A percentile compares a stretch with the other conserved stretches of the same genome.
Evolutionary conservation across 352 stramenopile species (phyloP).

Genomic region (Aphanomyces stellatus): DNA sequence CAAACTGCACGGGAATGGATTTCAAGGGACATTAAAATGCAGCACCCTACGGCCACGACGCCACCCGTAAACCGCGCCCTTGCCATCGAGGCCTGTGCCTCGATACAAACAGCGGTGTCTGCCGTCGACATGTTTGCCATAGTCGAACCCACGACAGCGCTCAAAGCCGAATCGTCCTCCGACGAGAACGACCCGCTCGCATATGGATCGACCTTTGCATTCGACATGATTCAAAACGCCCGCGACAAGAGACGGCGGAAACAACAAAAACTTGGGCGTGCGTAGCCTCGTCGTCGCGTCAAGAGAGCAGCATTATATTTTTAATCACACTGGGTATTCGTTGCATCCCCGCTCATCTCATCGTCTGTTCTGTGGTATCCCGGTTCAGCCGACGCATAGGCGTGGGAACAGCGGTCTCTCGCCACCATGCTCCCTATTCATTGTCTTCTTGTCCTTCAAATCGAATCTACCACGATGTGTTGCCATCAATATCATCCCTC

Average conservation of each 20-base stretch:
- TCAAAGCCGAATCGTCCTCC: background rate
- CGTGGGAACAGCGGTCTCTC: background rate
- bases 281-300: background rate
- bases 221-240: slow-evolving; percentile 13
- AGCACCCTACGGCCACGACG: too few relatives aligned
- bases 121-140: background rate
- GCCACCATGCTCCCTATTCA: background rate
- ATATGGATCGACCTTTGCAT: slow-evolving; percentile 2
- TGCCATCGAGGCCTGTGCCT: background rate
- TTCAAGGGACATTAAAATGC: too few relatives aligned
- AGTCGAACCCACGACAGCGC: background rate
- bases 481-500: background rate
- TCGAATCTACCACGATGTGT: background rate
- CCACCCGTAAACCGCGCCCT: background rate
- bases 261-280: background rate
- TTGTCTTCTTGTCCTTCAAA: slow-evolving; percentile 9
- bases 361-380: background rate
- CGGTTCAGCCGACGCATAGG: background rate
- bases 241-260: slow-evolving; percentile 9
- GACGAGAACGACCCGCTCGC: background rate
- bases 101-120: background rate
- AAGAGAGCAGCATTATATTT: slow-evolving; percentile 3
- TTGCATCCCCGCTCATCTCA: background rate
- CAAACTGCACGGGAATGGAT: too few relatives aligned
- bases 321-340: slow-evolving; percentile 9